These are phyloP conservation scores for Dryadomyces quercus-mongolicae DNA, from an alignment of 2,329 filamentous ascomycete genomes.

Conservation along the genomic window DNA sequence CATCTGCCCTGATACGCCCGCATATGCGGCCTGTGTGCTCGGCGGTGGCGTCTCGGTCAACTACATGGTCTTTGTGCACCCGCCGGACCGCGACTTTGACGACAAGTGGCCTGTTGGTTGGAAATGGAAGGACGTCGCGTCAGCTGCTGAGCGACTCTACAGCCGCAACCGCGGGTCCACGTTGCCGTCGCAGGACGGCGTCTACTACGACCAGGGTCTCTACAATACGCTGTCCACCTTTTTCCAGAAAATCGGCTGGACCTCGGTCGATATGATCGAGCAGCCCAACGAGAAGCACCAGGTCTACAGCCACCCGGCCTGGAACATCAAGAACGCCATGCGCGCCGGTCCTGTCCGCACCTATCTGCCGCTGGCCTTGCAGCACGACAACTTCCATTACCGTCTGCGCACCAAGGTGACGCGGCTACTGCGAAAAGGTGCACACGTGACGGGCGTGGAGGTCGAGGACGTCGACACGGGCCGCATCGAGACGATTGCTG, in stretches of 20 bases:
- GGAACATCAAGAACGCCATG: constrained; percentile 50
- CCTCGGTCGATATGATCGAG: constrained; percentile 41
- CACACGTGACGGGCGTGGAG: constrained; percentile 46
- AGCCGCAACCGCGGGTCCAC: constrained; percentile 58
- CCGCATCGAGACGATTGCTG: background rate
- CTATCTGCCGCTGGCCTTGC: constrained; percentile 47
- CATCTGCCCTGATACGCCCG: constrained; percentile 40
- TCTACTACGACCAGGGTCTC: constrained; percentile 54
- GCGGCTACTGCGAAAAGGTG: constrained; percentile 39
- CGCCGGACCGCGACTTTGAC: constrained; percentile 56
- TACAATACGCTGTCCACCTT: constrained; percentile 50
- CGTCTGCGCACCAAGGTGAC: constrained; percentile 47
- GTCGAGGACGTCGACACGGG: constrained; percentile 25
- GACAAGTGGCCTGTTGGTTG: constrained; percentile 64
- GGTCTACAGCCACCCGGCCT: constrained; percentile 47
- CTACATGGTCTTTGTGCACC: constrained; percentile 48
- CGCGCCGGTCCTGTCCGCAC: constrained; percentile 54
- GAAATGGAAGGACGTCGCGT: constrained; percentile 50
- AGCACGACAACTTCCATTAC: constrained; percentile 46
- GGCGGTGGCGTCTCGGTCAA: constrained; percentile 58
- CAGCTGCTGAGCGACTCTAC: constrained; percentile 51
- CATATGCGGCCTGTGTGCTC: constrained; percentile 55
- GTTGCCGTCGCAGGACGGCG: constrained; percentile 51
- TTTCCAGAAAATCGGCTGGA: constrained; percentile 25
- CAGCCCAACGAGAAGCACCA: constrained; percentile 48